Base-by-base conservation (phyloP, 495 filamentous ascomycete genomes). In the Penicillium coffeae region DNA sequence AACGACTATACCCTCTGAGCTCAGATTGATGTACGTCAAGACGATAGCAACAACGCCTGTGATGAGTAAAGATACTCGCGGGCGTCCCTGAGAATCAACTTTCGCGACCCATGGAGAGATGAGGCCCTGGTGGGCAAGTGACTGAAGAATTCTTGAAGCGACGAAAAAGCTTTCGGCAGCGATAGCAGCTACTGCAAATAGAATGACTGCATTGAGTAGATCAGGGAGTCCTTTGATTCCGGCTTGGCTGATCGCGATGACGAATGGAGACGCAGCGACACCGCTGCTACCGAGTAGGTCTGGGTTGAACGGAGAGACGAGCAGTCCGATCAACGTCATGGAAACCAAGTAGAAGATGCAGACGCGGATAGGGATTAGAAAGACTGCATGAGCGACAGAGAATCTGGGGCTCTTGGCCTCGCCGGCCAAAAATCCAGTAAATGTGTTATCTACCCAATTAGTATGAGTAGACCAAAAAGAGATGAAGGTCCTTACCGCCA, bases 211-310 rank as follows among this genome's bases (percentile, higher is more conserved):
- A 15, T 70, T 70, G 32, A 70, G 35, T 10, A 70, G 34, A 16
- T 54, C 45, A 4, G 63, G 52, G 18, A 69, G 45, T 8, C 51
- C 60, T 0, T 41, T 38, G 20, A 70, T 67, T 1, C 57, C 56
- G 12, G 59, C 56, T 1, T 55, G n/a, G 3, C 60, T 25, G 15
- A 68, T 50, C 4, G 65, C 63, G 45, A 70, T 61, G 21, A 70
- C 55, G 16, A 70, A 69, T 13, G 65, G 66, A 9, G 64, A 68
- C 2, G 63, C 59, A 3, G 63, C 58, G 6, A 65, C 49, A 3
- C 54, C 53, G 13, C 33, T 48, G 13, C 58, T 50, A 6, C 62
- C 62, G 0, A 68, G 56, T 0, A 54, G 39, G 3, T 43, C 27
- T 9, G 51, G 25, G n/a, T 70, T 54, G 18, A 55, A 46, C 3